Percentiles rank a stretch among this genome's conserved stretches.
Conservation (phyloP, 306 rosid genomes). For the Gastrolobium bilobum region DNA sequence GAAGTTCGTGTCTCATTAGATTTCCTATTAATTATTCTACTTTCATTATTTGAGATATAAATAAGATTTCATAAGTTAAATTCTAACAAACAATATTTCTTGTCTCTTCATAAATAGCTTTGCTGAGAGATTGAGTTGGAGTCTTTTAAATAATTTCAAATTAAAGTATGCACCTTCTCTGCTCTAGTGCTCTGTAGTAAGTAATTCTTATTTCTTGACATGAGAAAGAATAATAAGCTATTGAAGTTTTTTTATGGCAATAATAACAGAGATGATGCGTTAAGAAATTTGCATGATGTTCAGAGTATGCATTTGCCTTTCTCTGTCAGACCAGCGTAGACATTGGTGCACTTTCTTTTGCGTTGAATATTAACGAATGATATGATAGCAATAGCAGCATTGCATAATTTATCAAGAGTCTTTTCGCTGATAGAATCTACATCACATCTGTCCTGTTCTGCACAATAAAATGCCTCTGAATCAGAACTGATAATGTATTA, state of each 20-base stretch:
- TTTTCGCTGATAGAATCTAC: slow-evolving; percentile 16
- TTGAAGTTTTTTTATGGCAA: slow-evolving; percentile 20
- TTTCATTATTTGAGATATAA: slow-evolving; percentile 1
- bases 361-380: neutral
- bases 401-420: slow-evolving; percentile 10
- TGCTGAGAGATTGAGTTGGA: slow-evolving; percentile 10
- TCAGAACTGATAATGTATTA: slow-evolving; percentile 27
- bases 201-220: slow-evolving; percentile 30
- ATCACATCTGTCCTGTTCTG: slow-evolving; percentile 10
- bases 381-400: neutral
- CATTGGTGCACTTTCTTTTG: slow-evolving; percentile 10
- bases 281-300: slow-evolving; percentile 10
- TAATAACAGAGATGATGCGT: neutral
- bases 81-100: neutral
- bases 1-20: slow-evolving; percentile 3
- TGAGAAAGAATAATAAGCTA: neutral
- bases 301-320: slow-evolving; percentile 13
- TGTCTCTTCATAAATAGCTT: slow-evolving; percentile 11
- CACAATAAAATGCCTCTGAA: neutral
- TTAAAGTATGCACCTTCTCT: slow-evolving; percentile 11
- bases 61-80: slow-evolving; percentile 16
- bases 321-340: neutral
- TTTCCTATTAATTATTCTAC: neutral
- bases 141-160: slow-evolving; percentile 7
- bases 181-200: neutral